Conservation (phyloP, 257 asterid species). For the Fraxinus anomala region DNA sequence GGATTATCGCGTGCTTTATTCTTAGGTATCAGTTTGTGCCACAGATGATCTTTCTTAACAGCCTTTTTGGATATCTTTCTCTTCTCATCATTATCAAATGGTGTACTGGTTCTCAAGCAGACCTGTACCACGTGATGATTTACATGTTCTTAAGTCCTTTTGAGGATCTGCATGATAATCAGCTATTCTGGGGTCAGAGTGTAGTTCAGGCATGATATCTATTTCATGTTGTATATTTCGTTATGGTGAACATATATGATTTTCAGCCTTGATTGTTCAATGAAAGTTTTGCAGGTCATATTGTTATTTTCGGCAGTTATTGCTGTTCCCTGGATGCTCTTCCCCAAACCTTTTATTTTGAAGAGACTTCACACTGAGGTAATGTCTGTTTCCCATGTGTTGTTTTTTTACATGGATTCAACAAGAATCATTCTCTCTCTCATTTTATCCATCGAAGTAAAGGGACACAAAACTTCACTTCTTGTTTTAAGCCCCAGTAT, state of each 20-base stretch:
- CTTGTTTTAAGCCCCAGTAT: neutral
- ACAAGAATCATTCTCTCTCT: neutral
- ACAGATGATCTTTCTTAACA: constrained; percentile 82
- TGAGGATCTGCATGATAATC: constrained; percentile 82
- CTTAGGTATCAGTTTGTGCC: constrained; percentile 93
- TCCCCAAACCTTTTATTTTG: constrained; percentile 91
- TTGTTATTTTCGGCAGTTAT: constrained; percentile 74
- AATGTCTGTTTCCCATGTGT: constrained; percentile 19
- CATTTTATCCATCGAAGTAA: constrained; percentile 19
- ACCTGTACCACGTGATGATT: constrained; percentile 95
- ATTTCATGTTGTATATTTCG: constrained; percentile 20
- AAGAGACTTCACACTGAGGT: constrained; percentile 84
- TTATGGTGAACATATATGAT: constrained; percentile 2
- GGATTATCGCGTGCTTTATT: constrained; percentile 31
- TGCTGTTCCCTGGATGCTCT: constrained; percentile 99
- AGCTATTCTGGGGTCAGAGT: constrained; percentile 85
- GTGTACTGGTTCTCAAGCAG: constrained; percentile 95
- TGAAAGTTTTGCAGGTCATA: constrained; percentile 53
- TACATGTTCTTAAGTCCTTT: constrained; percentile 96
- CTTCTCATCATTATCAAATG: constrained; percentile 78
- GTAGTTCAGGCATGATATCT: constrained; percentile 66
- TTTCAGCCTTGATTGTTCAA: constrained; percentile 20
- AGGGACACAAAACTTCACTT: constrained; percentile 16
- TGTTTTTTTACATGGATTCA: constrained; percentile 11
- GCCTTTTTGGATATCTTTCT: constrained; percentile 92